Percentiles rank a stretch among this genome's conserved stretches.
phyloP scores from a whole-genome alignment of 768 basidiomycete genomes.

The Albatrellus ellisii region DNA sequence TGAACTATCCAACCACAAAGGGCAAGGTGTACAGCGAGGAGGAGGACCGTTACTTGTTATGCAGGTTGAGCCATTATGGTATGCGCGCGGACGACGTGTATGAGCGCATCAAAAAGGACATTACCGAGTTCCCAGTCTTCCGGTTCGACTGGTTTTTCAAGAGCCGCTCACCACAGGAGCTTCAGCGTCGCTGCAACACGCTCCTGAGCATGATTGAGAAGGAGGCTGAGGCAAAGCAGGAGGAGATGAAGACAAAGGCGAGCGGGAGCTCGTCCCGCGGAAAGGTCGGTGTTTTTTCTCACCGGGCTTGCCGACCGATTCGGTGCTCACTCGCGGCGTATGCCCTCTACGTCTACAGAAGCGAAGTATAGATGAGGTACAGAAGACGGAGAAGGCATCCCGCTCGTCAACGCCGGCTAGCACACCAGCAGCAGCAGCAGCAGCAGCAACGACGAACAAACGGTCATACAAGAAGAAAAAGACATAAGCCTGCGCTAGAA shows the following conservation, averaged over 20 bases:
- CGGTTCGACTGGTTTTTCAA: slow-evolving; percentile 99
- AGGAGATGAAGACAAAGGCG: slow-evolving; percentile 54
- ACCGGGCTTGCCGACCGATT: neutral
- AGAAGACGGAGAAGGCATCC: slow-evolving; percentile 33
- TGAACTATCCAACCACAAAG: slow-evolving; percentile 91
- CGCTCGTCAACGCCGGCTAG: slow-evolving; percentile 48
- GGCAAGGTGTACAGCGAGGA: slow-evolving; percentile 96
- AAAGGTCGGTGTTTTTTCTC: slow-evolving; percentile 34
- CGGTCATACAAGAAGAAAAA: slow-evolving; percentile 60
- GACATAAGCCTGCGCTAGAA: no score
- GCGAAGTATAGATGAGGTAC: slow-evolving; percentile 58
- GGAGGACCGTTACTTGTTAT: slow-evolving; percentile 91
- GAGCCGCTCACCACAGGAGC: slow-evolving; percentile 79
- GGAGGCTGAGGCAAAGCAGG: slow-evolving; percentile 58
- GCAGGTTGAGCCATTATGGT: slow-evolving; percentile 81
- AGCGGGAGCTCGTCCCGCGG: slow-evolving; percentile 30
- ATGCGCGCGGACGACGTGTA: slow-evolving; percentile 84
- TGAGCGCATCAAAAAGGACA: slow-evolving; percentile 92
- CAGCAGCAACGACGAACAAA: slow-evolving; percentile 29
- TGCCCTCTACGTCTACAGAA: slow-evolving; percentile 30
- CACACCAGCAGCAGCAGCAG: slow-evolving; percentile 28
- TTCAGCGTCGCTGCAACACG: slow-evolving; percentile 81
- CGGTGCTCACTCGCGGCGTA: neutral
- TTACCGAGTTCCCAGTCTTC: slow-evolving; percentile 93
- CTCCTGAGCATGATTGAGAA: slow-evolving; percentile 85